Conservation (phyloP, 1,284 basidiomycete genomes). For the Cryptococcus deneoformans region DNA sequence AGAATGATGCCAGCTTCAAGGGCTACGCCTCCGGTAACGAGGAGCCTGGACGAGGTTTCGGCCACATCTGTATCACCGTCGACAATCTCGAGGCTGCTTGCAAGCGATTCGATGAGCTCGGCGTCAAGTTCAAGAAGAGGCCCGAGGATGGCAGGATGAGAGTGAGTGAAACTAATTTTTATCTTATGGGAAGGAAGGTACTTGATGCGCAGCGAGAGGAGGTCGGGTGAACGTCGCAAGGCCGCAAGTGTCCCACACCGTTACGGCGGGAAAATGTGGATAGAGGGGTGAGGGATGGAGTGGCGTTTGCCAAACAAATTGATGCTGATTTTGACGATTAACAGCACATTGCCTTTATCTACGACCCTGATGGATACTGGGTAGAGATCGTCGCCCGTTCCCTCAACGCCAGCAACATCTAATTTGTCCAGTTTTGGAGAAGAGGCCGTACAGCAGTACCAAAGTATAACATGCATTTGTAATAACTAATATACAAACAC, state of each 20-base stretch:
- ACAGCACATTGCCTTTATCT: constrained; percentile 65
- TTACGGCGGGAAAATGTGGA: background rate
- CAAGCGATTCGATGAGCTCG: constrained; percentile 74
- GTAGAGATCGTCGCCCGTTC: constrained; percentile 51
- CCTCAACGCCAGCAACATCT: constrained; percentile 1
- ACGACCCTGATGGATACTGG: constrained; percentile 73
- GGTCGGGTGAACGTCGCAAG: no score
- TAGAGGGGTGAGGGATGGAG: background rate
- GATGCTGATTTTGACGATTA: background rate
- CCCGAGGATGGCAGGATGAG: constrained; percentile 82
- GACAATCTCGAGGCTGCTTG: constrained; percentile 82
- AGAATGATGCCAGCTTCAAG: constrained; percentile 68
- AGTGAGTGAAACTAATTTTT: constrained; percentile 53
- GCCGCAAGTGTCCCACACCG: background rate
- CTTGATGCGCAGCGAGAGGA: background rate
- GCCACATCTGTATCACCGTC: constrained; percentile 77
- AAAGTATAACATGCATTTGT: no score
- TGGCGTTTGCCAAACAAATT: background rate
- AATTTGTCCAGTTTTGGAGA: background rate
- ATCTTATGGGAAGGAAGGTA: background rate
- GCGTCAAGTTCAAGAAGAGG: constrained; percentile 85
- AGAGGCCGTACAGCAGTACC: no score
- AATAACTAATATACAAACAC: no score
- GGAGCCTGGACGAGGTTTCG: constrained; percentile 78
- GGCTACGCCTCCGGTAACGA: constrained; percentile 80